Percentiles rank a stretch among this genome's conserved stretches.
phyloP scores from a whole-genome alignment of 352 stramenopile genomes.

The Globisporangium canariense region DNA sequence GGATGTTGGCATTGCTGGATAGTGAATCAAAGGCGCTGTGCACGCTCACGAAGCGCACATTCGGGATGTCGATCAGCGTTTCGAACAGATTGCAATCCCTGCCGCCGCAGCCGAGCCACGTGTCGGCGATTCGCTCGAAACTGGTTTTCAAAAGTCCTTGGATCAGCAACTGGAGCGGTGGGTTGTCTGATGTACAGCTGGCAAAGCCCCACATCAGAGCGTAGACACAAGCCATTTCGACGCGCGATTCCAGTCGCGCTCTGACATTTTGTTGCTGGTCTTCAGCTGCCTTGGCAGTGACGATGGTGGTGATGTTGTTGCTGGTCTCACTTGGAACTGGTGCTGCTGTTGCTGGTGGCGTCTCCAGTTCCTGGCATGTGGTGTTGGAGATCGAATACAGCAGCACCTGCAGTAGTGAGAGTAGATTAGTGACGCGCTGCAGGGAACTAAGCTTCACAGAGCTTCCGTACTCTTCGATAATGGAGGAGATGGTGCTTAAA shows the following conservation, averaged over 20 bases:
- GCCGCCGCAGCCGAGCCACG: conserved; percentile 20
- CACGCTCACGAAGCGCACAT: conserved; percentile 28
- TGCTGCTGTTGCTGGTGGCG: neutral
- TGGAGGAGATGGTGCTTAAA: conserved; percentile 18
- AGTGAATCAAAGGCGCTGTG: neutral
- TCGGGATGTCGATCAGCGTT: conserved; percentile 30
- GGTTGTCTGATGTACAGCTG: conserved; percentile 19
- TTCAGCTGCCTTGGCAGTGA: neutral
- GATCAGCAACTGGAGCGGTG: conserved; percentile 24
- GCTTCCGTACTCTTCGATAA: conserved; percentile 30
- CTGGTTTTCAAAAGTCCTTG: conserved; percentile 28
- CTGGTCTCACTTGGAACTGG: conserved; percentile 4
- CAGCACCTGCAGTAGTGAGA: conserved; percentile 42
- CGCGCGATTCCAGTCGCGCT: conserved; percentile 23
- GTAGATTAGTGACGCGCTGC: conserved; percentile 41
- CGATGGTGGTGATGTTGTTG: neutral
- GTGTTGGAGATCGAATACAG: conserved; percentile 12
- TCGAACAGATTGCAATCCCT: conserved; percentile 36
- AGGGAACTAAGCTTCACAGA: conserved; percentile 26
- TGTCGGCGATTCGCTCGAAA: conserved; percentile 25
- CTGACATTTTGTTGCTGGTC: conserved; percentile 7
- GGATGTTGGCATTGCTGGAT: neutral
- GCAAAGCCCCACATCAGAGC: conserved; percentile 54
- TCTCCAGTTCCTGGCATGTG: conserved; percentile 7
- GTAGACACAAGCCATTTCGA: conserved; percentile 55